Base-by-base conservation (phyloP, 1,139 yeast genomes). In the Magnusiomyces suaveolens region DNA sequence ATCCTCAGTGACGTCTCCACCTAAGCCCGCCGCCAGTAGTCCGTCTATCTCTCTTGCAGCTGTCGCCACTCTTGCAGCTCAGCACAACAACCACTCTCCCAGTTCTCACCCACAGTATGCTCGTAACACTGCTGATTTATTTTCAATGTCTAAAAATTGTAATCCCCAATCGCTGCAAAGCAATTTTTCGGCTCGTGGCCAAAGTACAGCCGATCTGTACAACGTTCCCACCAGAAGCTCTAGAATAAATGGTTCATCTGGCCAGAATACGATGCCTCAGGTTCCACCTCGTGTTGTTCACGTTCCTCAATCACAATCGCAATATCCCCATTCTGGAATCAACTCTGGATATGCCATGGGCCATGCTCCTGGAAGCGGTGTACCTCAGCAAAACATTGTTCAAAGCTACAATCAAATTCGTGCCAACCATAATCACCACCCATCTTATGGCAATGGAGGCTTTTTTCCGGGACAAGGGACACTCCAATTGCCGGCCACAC, bases 251-350 rank as follows among this genome's bases (percentile, higher is more conserved):
- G 18, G 3, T 8, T 14, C 18, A 43, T 8, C 47, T 8, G 6
- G 10, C 2, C 32, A 2, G 32, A 3, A 12, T 24, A 25, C 60
- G 61, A 23, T 48, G 29, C 59, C 25, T 26, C 52, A 54, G 23
- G 36, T 33, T 20, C 51, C 50, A 8, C 55, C 55, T 14, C 53
- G 53, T 3, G 52, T 54, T 48, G 53, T 43, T 12, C 55, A 54
- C 29, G 52, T 46, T 20, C 52, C 54, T 3, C 50, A 43, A 33
- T 51, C 50, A 12, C 51, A 39, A 44, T 46, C 53, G 25, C 55
- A 43, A 24, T 44, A 32, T 26, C 54, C 50, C 3, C 48, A 43
- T 23, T 29, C 36, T 39, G 52, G 33, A 36, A 48, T 48, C 18
- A 48, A 48, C 29, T 48, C 51, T 36, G 51, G 51, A 18, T 48